Base-by-base conservation (phyloP, 495 filamentous ascomycete species). In the Evernia prunastri region DNA sequence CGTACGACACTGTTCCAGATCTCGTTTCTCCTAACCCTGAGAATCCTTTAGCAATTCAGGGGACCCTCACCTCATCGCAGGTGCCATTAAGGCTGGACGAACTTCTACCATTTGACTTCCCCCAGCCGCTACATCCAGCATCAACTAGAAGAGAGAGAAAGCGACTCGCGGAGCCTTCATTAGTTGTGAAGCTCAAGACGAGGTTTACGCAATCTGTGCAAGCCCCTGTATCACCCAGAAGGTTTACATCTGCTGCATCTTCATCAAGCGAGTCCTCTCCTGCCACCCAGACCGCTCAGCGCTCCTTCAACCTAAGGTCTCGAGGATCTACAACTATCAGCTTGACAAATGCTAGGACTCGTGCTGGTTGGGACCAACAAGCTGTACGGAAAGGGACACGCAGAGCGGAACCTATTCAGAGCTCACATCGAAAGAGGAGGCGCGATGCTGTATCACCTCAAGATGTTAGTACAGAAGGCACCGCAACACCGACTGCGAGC, bases 381-480 rank as follows among this genome's bases (percentile, higher is more conserved):
- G 17, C 51, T 20, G 15, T 54, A 54, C 51, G 51, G 29, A 54
- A 29, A 54, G 15, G 18, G 51, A 33, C 51, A 33, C 51, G 51
- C 6, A 35, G 51, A 54, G 51, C 51, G 51, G 51, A 54, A 54
- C 27, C 27, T n/a, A 54, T 33, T n/a, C 51, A 54, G 17, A 54
- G 51, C 29, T 10, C 51, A 20, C 51, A 54, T 31, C 27, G 51
- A 33, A 54, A 54, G 25, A 31, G 51, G 17, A 54, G 51, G 17
- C 51, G 51, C 23, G 51, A 54, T 29, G 51, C 51, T 25, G 51
- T 33, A 54, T 54, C 51, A n/a, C 27, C 51, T 33, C 51, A 54
- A 54, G 51, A 54, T 33, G 3, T 33, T 8, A 54, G 17, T 11
- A 20, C 25, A 4, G 51, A 54, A 54, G 51, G 7, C 7, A 54